Conservation (phyloP, 495 filamentous ascomycete genomes). For the Pseudoneurospora amorphoporcata region DNA sequence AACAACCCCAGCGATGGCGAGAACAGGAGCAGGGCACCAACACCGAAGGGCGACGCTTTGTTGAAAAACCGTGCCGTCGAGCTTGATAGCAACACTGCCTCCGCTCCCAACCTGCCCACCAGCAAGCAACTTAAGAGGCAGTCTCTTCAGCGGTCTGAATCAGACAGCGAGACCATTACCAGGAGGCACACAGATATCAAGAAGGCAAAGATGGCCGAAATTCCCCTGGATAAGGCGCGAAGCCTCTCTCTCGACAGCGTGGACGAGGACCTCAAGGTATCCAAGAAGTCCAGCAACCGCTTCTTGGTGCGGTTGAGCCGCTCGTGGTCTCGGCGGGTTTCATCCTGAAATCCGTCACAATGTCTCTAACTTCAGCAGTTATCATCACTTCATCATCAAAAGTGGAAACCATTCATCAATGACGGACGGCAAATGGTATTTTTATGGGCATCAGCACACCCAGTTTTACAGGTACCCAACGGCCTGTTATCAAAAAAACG, state of each 20-base stretch:
- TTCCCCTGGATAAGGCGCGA: slow-evolving; percentile 3
- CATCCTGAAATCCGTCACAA: not conserved
- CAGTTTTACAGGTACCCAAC: not conserved
- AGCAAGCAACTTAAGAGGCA: not conserved
- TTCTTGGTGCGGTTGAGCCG: slow-evolving; percentile 12
- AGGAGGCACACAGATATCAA: not conserved
- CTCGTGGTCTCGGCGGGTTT: slow-evolving; percentile 15
- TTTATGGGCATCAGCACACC: not conserved
- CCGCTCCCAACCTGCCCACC: not conserved
- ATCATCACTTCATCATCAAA: not conserved
- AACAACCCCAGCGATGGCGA: not conserved
- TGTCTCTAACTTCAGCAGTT: not conserved
- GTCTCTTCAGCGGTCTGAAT: not conserved
- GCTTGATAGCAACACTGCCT: not conserved
- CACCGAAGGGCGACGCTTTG: slow-evolving; percentile 3
- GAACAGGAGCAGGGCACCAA: not conserved
- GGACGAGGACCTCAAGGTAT: slow-evolving; percentile 9
- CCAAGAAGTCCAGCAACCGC: slow-evolving; percentile 6
- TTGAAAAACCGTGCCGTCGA: not conserved
- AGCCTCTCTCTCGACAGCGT: slow-evolving; percentile 14
- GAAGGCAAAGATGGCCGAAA: not conserved
- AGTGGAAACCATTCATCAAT: not conserved
- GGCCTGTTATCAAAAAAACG: not conserved
- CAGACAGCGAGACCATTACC: not conserved
- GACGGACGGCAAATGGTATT: not conserved